These are phyloP conservation scores for Cyberlindnera japonica DNA, from an alignment of 805 yeast species.

Conservation along the genomic window DNA sequence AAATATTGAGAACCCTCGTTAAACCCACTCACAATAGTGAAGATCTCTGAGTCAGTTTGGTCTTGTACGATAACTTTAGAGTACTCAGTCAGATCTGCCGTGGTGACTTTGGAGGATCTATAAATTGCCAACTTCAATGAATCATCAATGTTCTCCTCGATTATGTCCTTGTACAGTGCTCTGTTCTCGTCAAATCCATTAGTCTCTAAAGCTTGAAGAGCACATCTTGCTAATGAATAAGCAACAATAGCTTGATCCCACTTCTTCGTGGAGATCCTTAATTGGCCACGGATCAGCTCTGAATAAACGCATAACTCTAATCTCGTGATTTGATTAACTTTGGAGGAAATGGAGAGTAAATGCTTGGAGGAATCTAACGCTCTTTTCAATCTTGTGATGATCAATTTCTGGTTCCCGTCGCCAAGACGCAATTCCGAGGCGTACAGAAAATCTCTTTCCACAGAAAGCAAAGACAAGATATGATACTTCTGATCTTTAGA, in stretches of 20 bases:
- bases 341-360: slow-evolving; percentile 37
- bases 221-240: slow-evolving; percentile 58
- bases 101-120: slow-evolving; percentile 34
- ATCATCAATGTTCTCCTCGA: slow-evolving; percentile 62
- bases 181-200: slow-evolving; percentile 26
- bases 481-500: slow-evolving; percentile 55
- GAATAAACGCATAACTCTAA: slow-evolving; percentile 38
- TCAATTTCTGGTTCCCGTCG: slow-evolving; percentile 41
- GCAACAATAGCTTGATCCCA: slow-evolving; percentile 52
- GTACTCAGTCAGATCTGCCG: slow-evolving; percentile 45
- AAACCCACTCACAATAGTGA: slow-evolving; percentile 35
- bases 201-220: slow-evolving; percentile 49
- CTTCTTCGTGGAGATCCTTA: slow-evolving; percentile 47
- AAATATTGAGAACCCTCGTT: slow-evolving; percentile 26
- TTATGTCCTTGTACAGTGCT: slow-evolving; percentile 47
- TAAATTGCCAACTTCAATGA: slow-evolving; percentile 52
- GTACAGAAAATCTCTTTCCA: slow-evolving; percentile 73
- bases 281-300: slow-evolving; percentile 51
- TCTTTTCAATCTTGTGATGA: slow-evolving; percentile 65
- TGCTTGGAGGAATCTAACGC: slow-evolving; percentile 44
- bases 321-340: slow-evolving; percentile 32
- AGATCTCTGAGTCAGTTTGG: slow-evolving; percentile 29
- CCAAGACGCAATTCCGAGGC: slow-evolving; percentile 56
- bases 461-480: too few species aligned
- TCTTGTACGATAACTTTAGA: slow-evolving; percentile 41